Conservation (phyloP, 371 early-diverging fungal species). For the Mucor irregularis region DNA sequence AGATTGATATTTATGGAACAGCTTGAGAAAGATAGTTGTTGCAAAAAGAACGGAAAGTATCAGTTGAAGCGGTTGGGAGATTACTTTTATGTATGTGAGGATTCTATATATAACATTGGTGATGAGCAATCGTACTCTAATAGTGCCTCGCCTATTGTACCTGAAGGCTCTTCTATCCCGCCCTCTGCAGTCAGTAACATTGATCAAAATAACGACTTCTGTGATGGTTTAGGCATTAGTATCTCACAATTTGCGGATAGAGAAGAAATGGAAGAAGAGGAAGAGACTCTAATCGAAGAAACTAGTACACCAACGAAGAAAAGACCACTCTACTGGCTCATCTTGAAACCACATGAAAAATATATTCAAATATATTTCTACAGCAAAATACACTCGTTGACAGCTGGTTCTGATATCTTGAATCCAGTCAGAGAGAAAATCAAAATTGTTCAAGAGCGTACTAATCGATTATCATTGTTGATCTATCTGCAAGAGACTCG, state of each 20-base stretch:
- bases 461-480: conserved; percentile 68
- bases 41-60: conserved; percentile 19
- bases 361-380: conserved; percentile 69
- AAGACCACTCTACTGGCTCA: conserved; percentile 65
- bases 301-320: conserved; percentile 2
- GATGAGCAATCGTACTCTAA: conserved; percentile 27
- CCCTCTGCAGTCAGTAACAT: background rate
- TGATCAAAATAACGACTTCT: conserved; percentile 23
- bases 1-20: conserved; percentile 59
- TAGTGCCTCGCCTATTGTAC: conserved; percentile 12
- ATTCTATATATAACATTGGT: conserved; percentile 33
- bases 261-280: conserved; percentile 3
- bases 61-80: conserved; percentile 49
- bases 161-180: background rate
- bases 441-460: conserved; percentile 56
- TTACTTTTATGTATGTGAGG: conserved; percentile 63
- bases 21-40: conserved; percentile 41
- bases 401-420: conserved; percentile 48
- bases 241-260: conserved; percentile 1
- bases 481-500: conserved; percentile 66
- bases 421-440: conserved; percentile 56
- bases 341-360: conserved; percentile 55
- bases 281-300: background rate
- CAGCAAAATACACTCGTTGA: conserved; percentile 56
- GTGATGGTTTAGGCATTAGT: conserved; percentile 45